Evolutionary conservation across 2,329 filamentous ascomycete genomes (phyloP).

Genomic region (Xylariaceae sp.): DNA sequence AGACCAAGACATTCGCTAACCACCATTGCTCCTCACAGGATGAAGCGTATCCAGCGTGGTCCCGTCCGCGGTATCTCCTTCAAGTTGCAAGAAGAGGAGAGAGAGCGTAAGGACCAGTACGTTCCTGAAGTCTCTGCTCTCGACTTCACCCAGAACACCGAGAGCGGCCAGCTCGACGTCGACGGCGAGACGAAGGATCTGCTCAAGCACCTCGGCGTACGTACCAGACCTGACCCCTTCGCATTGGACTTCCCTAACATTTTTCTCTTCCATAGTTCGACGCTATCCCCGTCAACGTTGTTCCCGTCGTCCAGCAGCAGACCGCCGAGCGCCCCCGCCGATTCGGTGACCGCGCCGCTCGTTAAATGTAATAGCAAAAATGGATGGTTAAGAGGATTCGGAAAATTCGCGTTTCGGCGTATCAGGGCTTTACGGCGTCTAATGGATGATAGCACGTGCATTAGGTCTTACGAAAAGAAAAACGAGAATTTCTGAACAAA

Average conservation of each 20-base stretch:
- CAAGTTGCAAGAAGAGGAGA: slow-evolving; percentile 99
- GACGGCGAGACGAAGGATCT: slow-evolving; percentile 98
- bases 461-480: slow-evolving; percentile 49
- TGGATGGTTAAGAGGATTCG: slow-evolving; percentile 34
- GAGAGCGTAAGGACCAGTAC: slow-evolving; percentile 99
- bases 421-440: slow-evolving; percentile 50
- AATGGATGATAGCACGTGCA: slow-evolving; percentile 52
- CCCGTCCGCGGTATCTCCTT: slow-evolving; percentile 99
- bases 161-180: slow-evolving; percentile 88
- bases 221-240: slow-evolving; percentile 39
- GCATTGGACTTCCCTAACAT: slow-evolving; percentile 3
- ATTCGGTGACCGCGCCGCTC: slow-evolving; percentile 60
- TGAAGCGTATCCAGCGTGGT: slow-evolving; percentile 99
- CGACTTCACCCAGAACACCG: slow-evolving; percentile 92
- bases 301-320: slow-evolving; percentile 85
- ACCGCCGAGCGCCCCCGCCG: slow-evolving; percentile 74
- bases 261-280: slow-evolving; percentile 65
- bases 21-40: slow-evolving; percentile 37
- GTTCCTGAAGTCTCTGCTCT: slow-evolving; percentile 98
- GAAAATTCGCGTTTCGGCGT: slow-evolving; percentile 40
- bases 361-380: slow-evolving; percentile 24
- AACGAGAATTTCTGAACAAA: slow-evolving; percentile 58
- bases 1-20: slow-evolving; percentile 2
- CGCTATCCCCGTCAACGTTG: slow-evolving; percentile 92
- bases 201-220: slow-evolving; percentile 96